A percentile compares a stretch with the other conserved stretches of the same genome.
Conservation (phyloP, 2,329 filamentous ascomycete species). For the Ceratocystiopsis brevicomis region DNA sequence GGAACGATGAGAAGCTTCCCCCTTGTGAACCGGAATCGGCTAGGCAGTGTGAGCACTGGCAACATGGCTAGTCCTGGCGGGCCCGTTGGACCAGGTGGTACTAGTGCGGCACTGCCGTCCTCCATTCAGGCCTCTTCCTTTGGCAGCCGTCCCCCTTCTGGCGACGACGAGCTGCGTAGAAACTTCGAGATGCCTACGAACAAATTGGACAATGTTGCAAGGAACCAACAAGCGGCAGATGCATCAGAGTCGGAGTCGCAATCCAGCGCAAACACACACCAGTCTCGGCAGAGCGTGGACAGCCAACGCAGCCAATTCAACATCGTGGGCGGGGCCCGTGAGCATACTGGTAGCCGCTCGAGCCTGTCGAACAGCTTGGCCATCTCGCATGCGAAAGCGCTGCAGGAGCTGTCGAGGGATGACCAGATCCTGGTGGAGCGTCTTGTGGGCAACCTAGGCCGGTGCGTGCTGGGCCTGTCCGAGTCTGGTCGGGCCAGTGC, state of each 20-base stretch:
- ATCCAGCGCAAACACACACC: background rate
- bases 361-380: no score
- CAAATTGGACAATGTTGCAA: conserved; percentile 26
- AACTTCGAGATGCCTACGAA: conserved; percentile 30
- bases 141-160: conserved; percentile 8
- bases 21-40: conserved; percentile 21
- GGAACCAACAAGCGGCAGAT: conserved; percentile 6
- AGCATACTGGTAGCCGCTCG: no score
- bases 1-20: conserved; percentile 45
- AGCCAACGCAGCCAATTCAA: conserved; percentile 5
- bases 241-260: no score
- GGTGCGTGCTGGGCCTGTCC: conserved; percentile 38
- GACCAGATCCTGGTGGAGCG: conserved; percentile 42
- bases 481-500: conserved; percentile 34
- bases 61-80: no score
- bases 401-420: conserved; percentile 29
- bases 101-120: background rate
- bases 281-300: conserved; percentile 8
- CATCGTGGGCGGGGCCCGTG: background rate
- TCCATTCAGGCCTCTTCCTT: background rate
- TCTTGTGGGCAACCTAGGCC: conserved; percentile 38
- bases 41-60: conserved; percentile 1
- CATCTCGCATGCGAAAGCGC: conserved; percentile 14
- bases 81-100: no score
- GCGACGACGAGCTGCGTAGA: conserved; percentile 27